Conservation (phyloP, 805 yeast genomes). For the Metschnikowia koreensis region DNA sequence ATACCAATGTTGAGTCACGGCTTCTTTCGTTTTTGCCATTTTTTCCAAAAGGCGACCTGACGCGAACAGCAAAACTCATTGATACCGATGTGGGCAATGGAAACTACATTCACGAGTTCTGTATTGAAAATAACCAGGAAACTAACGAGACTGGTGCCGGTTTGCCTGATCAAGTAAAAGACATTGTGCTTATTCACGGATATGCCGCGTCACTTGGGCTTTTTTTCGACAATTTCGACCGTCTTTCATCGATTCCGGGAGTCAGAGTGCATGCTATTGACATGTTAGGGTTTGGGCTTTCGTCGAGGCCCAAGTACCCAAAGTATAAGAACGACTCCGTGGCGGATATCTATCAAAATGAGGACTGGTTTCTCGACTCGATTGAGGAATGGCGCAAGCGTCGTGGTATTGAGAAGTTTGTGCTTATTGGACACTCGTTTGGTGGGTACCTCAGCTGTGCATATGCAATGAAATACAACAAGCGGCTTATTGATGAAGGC, state of each 20-base stretch:
- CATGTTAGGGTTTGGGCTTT: conserved; percentile 68
- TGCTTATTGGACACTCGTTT: conserved; percentile 44
- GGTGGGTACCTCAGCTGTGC: conserved; percentile 46
- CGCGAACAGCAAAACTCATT: conserved; percentile 45
- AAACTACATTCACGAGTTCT: conserved; percentile 73
- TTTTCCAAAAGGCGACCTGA: conserved; percentile 52
- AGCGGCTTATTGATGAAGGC: conserved; percentile 21
- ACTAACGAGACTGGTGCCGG: conserved; percentile 7
- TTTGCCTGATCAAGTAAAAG: conserved; percentile 30
- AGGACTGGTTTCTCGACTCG: conserved; percentile 45
- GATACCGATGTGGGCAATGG: conserved; percentile 57
- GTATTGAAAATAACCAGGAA: conserved; percentile 45
- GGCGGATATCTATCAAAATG: conserved; percentile 35
- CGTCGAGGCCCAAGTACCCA: conserved; percentile 54
- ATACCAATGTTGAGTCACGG: conserved; percentile 31
- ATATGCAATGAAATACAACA: conserved; percentile 42
- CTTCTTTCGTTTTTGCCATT: conserved; percentile 60
- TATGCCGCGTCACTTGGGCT: conserved; percentile 90
- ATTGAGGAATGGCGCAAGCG: conserved; percentile 43
- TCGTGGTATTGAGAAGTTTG: conserved; percentile 33
- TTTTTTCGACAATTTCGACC: conserved; percentile 66
- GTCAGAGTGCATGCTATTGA: conserved; percentile 66
- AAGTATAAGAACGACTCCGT: conserved; percentile 27
- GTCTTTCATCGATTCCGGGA: conserved; percentile 48
- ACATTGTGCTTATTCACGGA: conserved; percentile 82